phyloP scores from a whole-genome alignment of 208 protist species.

The Strigomonas culicis region DNA sequence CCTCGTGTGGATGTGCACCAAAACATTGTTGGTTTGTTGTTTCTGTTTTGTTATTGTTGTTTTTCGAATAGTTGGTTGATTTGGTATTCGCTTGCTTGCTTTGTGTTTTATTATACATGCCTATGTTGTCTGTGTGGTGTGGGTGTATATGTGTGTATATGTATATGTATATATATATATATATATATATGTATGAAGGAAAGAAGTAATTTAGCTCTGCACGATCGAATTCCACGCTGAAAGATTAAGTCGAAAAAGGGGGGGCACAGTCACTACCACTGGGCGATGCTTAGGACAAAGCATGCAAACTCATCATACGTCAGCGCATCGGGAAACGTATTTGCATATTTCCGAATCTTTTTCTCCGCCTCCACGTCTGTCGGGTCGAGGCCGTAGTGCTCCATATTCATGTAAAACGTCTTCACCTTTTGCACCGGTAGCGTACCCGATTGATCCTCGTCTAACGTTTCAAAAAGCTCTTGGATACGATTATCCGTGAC shows the following conservation, averaged over 20 bases:
- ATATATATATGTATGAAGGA: conserved; percentile 3
- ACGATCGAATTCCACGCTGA: background rate
- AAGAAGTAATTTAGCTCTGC: conserved; percentile 14
- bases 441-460: conserved; percentile 67
- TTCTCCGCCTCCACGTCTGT: conserved; percentile 73
- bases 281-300: conserved; percentile 82
- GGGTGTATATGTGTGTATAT: background rate
- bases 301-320: conserved; percentile 91
- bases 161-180: background rate
- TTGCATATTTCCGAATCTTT: conserved; percentile 75
- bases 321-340: conserved; percentile 64
- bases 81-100: no score
- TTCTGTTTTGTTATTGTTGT: no score
- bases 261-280: conserved; percentile 47
- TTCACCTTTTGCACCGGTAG: conserved; percentile 77
- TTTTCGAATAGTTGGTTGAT: no score
- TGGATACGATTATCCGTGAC: conserved; percentile 88
- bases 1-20: background rate
- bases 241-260: conserved; percentile 7
- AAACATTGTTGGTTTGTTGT: background rate
- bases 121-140: no score
- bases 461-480: conserved; percentile 86
- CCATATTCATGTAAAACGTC: conserved; percentile 75
- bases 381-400: conserved; percentile 86
- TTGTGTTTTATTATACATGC: no score